Conservation (phyloP, 768 basidiomycete species). For the Auricularia sp. region DNA sequence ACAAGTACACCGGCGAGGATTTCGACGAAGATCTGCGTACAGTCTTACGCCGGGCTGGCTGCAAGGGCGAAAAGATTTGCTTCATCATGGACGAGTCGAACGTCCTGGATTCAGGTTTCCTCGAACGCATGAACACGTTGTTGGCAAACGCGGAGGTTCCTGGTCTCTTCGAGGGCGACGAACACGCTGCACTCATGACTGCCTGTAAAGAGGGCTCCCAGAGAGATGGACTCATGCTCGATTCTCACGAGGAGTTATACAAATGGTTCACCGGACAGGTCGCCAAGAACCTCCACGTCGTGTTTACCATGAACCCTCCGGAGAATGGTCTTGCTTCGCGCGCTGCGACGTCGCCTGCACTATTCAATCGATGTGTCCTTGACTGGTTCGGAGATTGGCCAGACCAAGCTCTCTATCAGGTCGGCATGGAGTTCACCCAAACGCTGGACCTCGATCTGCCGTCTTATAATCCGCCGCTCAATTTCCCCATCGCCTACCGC, state of each 20-base stretch:
- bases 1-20: slow-evolving; percentile 97
- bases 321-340: slow-evolving; percentile 91
- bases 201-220: slow-evolving; percentile 99
- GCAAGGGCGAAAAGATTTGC: slow-evolving; percentile 98
- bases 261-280: slow-evolving; percentile 99
- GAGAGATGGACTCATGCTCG: slow-evolving; percentile 94
- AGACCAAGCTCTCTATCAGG: slow-evolving; percentile 96
- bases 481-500: slow-evolving; percentile 87
- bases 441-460: slow-evolving; percentile 86
- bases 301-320: slow-evolving; percentile 99
- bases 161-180: slow-evolving; percentile 99
- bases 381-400: slow-evolving; percentile 99
- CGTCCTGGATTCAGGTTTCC: slow-evolving; percentile 95
- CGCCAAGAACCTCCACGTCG: slow-evolving; percentile 94
- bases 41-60: slow-evolving; percentile 89
- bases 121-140: slow-evolving; percentile 99
- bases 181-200: slow-evolving; percentile 95
- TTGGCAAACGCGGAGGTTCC: slow-evolving; percentile 99
- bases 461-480: slow-evolving; percentile 64
- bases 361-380: slow-evolving; percentile 98
- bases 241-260: slow-evolving; percentile 95
- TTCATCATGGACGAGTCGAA: slow-evolving; percentile 99
- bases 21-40: slow-evolving; percentile 96
- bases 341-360: slow-evolving; percentile 93
- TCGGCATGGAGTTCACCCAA: slow-evolving; percentile 93